These are phyloP conservation scores for Ustilago cynodontis DNA, from an alignment of 1,284 basidiomycete species.

Conservation along the genomic window DNA sequence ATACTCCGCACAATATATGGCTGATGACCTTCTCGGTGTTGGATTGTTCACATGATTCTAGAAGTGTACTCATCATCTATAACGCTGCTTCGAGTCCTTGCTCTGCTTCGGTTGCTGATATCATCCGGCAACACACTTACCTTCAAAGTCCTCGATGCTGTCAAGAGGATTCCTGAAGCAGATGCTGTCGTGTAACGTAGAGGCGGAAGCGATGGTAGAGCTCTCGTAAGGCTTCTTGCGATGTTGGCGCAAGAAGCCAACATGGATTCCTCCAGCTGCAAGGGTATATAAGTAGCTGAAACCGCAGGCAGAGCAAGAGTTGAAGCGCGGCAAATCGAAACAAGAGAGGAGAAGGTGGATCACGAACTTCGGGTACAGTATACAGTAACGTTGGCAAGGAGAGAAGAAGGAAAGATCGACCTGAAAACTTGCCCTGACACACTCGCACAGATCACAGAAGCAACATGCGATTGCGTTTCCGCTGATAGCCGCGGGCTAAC, in stretches of 20 bases:
- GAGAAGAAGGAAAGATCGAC: not conserved
- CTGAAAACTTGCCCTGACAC: not conserved
- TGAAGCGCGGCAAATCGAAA: slow-evolving; percentile 29
- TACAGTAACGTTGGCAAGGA: not conserved
- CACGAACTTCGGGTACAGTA: slow-evolving; percentile 4
- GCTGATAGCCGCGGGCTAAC: slow-evolving; percentile 27
- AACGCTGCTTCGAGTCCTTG: not conserved
- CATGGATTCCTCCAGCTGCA: not conserved
- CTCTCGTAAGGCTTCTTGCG: slow-evolving; percentile 11
- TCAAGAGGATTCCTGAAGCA: not conserved
- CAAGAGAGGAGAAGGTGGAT: not conserved
- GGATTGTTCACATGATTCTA: slow-evolving; percentile 61
- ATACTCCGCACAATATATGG: slow-evolving; percentile 49
- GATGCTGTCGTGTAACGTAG: not conserved
- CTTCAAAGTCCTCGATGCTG: not conserved
- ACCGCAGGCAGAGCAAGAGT: slow-evolving; percentile 3
- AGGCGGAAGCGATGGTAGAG: slow-evolving; percentile 6
- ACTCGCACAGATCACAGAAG: slow-evolving; percentile 15
- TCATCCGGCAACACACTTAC: slow-evolving; percentile 4
- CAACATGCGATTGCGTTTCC: slow-evolving; percentile 7
- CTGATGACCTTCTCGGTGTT: slow-evolving; percentile 56
- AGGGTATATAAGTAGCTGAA: too few species aligned
- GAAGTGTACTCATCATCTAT: slow-evolving; percentile 55
- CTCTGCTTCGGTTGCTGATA: not conserved
- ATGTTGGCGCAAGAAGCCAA: not conserved